These are phyloP conservation scores for Plasmodium blacklocki DNA, from an alignment of 169 alveolate species.

Conservation along the genomic window DNA sequence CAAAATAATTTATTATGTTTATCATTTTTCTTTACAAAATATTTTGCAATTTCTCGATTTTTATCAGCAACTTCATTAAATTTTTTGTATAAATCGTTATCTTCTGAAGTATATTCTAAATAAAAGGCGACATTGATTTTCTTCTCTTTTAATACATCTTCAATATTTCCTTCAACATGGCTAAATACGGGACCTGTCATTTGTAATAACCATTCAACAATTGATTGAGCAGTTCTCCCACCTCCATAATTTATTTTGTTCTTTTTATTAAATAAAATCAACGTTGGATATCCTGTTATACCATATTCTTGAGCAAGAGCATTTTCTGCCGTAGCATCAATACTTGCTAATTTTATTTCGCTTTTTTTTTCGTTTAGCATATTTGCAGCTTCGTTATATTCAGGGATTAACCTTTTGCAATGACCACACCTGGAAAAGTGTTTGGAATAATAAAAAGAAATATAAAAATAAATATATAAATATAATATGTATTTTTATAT, in stretches of 20 bases:
- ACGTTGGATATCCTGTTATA: slow-evolving; percentile 94
- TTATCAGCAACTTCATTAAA: slow-evolving; percentile 81
- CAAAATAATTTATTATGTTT: slow-evolving; percentile 66
- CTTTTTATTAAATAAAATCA: slow-evolving; percentile 90
- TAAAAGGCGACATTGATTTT: slow-evolving; percentile 75
- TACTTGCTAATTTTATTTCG: slow-evolving; percentile 89
- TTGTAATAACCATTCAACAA: slow-evolving; percentile 82
- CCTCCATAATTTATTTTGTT: slow-evolving; percentile 81
- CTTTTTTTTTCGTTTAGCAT: slow-evolving; percentile 85
- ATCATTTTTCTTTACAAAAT: slow-evolving; percentile 76
- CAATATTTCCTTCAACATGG: slow-evolving; percentile 74
- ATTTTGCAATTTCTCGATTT: slow-evolving; percentile 80
- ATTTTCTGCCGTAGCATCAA: slow-evolving; percentile 90
- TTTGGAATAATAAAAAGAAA: neutral
- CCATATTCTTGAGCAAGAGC: slow-evolving; percentile 88
- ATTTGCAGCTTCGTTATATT: slow-evolving; percentile 93
- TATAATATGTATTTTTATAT: slow-evolving; percentile 16
- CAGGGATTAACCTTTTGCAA: slow-evolving; percentile 95
- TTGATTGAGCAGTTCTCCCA: slow-evolving; percentile 80
- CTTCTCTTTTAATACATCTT: slow-evolving; percentile 32
- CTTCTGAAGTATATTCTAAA: slow-evolving; percentile 63
- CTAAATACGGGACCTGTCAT: slow-evolving; percentile 80
- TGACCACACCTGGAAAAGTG: slow-evolving; percentile 87
- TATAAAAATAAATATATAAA: neutral
- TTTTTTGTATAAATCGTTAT: slow-evolving; percentile 74